Conservation (phyloP, 108 stramenopile genomes). For the Epithemia pelagica region DNA sequence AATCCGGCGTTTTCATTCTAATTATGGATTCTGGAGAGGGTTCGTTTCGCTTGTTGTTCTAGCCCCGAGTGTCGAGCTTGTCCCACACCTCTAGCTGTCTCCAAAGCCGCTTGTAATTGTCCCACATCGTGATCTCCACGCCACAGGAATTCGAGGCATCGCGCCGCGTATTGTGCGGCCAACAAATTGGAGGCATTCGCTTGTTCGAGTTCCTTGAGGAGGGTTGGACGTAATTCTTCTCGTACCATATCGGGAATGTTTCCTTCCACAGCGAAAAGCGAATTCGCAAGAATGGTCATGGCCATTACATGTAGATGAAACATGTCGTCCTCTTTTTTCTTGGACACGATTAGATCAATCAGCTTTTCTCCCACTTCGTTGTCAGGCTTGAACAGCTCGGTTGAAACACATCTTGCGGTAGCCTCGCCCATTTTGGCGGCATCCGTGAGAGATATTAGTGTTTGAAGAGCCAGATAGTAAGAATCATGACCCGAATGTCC, state of each 20-base stretch:
- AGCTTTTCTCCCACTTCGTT: constrained; percentile 33
- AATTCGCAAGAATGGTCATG: constrained; percentile 35
- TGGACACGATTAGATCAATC: constrained; percentile 21
- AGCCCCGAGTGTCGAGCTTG: constrained; percentile 25
- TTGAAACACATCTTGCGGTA: constrained; percentile 23
- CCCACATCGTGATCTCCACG: constrained; percentile 18
- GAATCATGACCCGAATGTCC: constrained; percentile 37
- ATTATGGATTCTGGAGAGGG: constrained; percentile 1
- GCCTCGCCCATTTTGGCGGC: constrained; percentile 24
- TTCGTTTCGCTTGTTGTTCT: constrained; percentile 24
- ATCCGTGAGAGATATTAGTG: constrained; percentile 36
- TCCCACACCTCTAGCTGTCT: constrained; percentile 23
- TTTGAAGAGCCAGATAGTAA: constrained; percentile 40
- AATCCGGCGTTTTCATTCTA: too few relatives aligned
- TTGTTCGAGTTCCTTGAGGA: constrained; percentile 25
- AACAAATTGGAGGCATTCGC: constrained; percentile 26
- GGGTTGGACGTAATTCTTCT: constrained; percentile 21
- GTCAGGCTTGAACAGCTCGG: constrained; percentile 22
- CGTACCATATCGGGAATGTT: constrained; percentile 16
- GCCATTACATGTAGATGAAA: constrained; percentile 27
- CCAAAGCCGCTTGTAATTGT: constrained; percentile 26
- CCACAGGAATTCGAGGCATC: constrained; percentile 28
- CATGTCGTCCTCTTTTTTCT: constrained; percentile 27
- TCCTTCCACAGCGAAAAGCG: constrained; percentile 15
- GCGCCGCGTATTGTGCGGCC: constrained; percentile 22